Percentiles rank a stretch among this genome's conserved stretches.
Conservation (phyloP, 352 stramenopile genomes). For the Thraustochytrium striatum region DNA sequence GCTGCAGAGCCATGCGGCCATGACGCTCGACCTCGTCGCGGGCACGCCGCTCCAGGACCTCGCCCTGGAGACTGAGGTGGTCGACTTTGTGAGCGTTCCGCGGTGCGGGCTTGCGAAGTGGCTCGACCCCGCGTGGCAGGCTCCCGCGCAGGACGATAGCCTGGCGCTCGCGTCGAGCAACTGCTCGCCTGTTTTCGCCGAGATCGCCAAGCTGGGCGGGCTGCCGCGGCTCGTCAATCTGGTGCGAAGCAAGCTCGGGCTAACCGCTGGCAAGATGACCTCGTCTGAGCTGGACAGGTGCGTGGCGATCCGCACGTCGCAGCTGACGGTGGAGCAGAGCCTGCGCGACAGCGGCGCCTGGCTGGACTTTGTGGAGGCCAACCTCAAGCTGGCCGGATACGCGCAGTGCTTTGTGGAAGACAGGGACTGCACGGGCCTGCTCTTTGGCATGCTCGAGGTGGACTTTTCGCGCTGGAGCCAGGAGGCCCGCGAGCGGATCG, state of each 20-base stretch:
- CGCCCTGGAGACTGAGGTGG: slow-evolving; percentile 26
- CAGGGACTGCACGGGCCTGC: slow-evolving; percentile 31
- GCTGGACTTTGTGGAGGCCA: slow-evolving; percentile 11
- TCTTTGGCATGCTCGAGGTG: slow-evolving; percentile 24
- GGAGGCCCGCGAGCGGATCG: background rate
- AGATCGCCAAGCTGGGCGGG: slow-evolving; percentile 35
- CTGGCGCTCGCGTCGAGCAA: background rate
- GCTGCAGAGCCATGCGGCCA: background rate
- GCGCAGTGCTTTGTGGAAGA: background rate
- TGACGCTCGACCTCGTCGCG: slow-evolving; percentile 6
- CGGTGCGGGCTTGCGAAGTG: background rate
- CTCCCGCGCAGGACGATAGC: background rate
- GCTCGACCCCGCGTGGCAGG: background rate
- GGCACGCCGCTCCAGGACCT: background rate
- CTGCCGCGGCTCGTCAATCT: slow-evolving; percentile 12
- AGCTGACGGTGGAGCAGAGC: background rate
- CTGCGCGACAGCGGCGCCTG: slow-evolving; percentile 26
- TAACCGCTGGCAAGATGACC: background rate
- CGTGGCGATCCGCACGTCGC: background rate
- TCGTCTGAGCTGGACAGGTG: background rate
- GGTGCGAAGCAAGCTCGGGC: background rate
- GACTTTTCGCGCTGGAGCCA: background rate
- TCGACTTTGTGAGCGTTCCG: slow-evolving; percentile 11
- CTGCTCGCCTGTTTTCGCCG: background rate
- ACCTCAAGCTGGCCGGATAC: slow-evolving; percentile 4